These are phyloP conservation scores for Firmiana major DNA, from an alignment of 345 rosid species.

Conservation along the genomic window DNA sequence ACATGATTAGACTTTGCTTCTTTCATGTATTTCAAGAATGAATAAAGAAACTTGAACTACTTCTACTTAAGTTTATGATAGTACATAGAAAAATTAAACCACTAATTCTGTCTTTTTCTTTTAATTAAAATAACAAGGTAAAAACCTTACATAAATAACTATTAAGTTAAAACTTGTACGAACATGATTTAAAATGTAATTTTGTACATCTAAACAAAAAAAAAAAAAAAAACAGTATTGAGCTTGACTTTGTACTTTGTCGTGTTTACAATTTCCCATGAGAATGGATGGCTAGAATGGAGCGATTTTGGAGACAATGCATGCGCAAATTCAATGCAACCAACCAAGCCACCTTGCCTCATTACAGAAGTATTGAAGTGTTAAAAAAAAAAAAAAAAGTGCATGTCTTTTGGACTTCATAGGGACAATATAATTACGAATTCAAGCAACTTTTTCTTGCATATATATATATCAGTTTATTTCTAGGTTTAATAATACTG, in stretches of 20 bases:
- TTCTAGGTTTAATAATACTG: too few relatives aligned
- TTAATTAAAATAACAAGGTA: too few relatives aligned
- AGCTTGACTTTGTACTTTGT: not conserved
- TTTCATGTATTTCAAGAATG: not conserved
- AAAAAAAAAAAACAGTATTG: too few relatives aligned
- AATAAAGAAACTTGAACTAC: not conserved
- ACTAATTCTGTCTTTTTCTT: too few relatives aligned
- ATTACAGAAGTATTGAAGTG: not conserved
- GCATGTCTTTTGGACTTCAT: not conserved
- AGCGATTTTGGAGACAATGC: not conserved
- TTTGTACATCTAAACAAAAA: too few relatives aligned
- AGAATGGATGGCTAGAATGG: not conserved
- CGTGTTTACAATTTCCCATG: not conserved
- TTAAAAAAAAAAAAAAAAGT: not conserved
- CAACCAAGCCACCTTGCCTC: constrained; percentile 5
- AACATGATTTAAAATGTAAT: too few relatives aligned
- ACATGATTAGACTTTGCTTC: not conserved
- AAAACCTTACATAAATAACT: too few relatives aligned
- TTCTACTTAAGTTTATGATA: not conserved
- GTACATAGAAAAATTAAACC: too few relatives aligned
- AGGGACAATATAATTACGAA: constrained; percentile 7
- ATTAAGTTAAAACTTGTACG: too few relatives aligned
- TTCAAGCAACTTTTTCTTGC: not conserved
- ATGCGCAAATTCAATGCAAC: not conserved
- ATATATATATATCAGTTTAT: too few relatives aligned